phyloP scores from a whole-genome alignment of 306 rosid species.

The Arachis hypogaea region DNA sequence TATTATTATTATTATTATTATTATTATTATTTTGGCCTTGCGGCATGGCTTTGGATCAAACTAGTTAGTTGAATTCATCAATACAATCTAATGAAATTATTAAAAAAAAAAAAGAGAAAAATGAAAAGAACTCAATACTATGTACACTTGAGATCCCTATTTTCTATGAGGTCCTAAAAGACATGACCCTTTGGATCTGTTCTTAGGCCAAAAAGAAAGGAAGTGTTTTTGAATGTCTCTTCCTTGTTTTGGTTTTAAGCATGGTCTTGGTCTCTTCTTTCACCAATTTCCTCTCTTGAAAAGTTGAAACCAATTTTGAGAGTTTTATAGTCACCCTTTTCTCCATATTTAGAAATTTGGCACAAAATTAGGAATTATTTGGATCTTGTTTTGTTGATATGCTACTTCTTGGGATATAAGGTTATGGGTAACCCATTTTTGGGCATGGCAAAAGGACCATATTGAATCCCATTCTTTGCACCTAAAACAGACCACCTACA shows the following conservation, averaged over 20 bases:
- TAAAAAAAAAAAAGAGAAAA: slow-evolving; percentile 23
- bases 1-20: not conserved
- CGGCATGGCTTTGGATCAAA: slow-evolving; percentile 37
- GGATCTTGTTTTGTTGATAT: slow-evolving; percentile 2
- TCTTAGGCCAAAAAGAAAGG: slow-evolving; percentile 42
- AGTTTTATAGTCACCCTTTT: slow-evolving; percentile 33
- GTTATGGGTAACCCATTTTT: slow-evolving; percentile 87
- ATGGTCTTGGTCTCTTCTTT: slow-evolving; percentile 28
- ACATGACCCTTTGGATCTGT: slow-evolving; percentile 38
- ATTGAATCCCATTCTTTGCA: slow-evolving; percentile 83
- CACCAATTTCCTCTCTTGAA: not conserved
- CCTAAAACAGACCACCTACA: slow-evolving; percentile 80
- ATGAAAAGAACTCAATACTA: slow-evolving; percentile 37
- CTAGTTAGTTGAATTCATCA: slow-evolving; percentile 35
- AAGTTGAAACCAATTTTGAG: slow-evolving; percentile 27
- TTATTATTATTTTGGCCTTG: slow-evolving; percentile 33
- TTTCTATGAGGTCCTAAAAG: slow-evolving; percentile 36
- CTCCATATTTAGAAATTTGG: slow-evolving; percentile 41
- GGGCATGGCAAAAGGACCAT: slow-evolving; percentile 98
- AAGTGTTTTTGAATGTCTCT: slow-evolving; percentile 24
- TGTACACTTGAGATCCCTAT: slow-evolving; percentile 51
- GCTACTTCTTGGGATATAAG: slow-evolving; percentile 52
- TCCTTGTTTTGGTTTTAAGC: slow-evolving; percentile 28
- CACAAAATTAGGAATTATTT: slow-evolving; percentile 15
- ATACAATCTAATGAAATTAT: slow-evolving; percentile 31